Conservation (phyloP, 1,139 yeast genomes). For the Pichia sp. region DNA sequence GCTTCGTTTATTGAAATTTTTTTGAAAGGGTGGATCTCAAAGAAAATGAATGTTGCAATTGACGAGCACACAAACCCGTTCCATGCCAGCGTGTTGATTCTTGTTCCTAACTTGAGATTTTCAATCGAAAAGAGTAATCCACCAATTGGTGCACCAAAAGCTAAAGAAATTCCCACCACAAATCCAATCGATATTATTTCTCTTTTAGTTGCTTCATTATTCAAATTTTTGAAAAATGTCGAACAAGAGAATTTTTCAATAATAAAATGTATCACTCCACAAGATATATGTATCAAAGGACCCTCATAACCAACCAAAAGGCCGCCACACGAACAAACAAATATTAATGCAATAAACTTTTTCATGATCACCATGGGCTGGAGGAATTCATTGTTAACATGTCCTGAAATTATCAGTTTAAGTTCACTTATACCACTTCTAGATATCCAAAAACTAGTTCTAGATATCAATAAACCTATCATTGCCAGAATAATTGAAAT, state of each 20-base stretch:
- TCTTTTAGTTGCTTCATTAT: conserved; percentile 54
- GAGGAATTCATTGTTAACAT: conserved; percentile 46
- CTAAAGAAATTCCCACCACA: conserved; percentile 91
- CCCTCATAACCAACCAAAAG: conserved; percentile 93
- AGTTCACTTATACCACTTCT: conserved; percentile 73
- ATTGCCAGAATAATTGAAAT: conserved; percentile 35
- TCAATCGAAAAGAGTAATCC: conserved; percentile 88
- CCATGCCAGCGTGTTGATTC: conserved; percentile 71
- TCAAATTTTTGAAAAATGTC: conserved; percentile 38
- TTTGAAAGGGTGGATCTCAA: conserved; percentile 57
- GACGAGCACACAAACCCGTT: conserved; percentile 76
- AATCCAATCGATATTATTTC: conserved; percentile 79
- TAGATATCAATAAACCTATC: conserved; percentile 35
- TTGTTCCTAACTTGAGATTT: conserved; percentile 59
- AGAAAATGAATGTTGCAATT: conserved; percentile 63
- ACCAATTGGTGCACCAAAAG: conserved; percentile 92
- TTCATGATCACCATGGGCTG: conserved; percentile 44
- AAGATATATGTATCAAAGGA: conserved; percentile 83
- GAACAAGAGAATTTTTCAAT: conserved; percentile 31
- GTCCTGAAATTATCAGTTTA: conserved; percentile 60
- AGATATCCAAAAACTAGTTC: conserved; percentile 43
- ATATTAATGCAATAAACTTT: conserved; percentile 52
- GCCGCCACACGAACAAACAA: conserved; percentile 71
- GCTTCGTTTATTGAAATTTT: conserved; percentile 53
- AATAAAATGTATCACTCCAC: conserved; percentile 53